Evolutionary conservation across 441 rosid species (phyloP).

Genomic region (Erysimum cheiri): DNA sequence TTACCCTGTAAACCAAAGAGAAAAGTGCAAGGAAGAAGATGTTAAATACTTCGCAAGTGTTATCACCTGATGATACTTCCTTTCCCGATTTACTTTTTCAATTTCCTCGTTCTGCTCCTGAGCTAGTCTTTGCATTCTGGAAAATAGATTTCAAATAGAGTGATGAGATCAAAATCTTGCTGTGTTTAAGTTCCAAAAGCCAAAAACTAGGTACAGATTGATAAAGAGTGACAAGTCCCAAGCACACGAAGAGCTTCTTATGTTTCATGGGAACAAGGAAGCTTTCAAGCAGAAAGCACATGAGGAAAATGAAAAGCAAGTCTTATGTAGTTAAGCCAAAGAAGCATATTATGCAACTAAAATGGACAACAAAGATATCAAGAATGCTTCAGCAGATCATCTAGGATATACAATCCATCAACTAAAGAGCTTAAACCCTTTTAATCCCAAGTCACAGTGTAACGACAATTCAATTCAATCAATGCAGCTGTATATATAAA

Average conservation of each 20-base stretch:
- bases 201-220: conserved; percentile 3
- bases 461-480: neutral
- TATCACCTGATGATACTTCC: conserved; percentile 92
- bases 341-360: conserved; percentile 19
- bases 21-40: conserved; percentile 17
- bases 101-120: conserved; percentile 80
- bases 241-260: conserved; percentile 18
- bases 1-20: conserved; percentile 11
- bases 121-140: conserved; percentile 82
- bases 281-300: conserved; percentile 16
- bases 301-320: conserved; percentile 9
- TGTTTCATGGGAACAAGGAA: conserved; percentile 22
- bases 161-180: conserved; percentile 1
- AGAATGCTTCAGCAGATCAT: conserved; percentile 24
- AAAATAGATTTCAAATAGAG: conserved; percentile 17
- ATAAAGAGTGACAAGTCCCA: conserved; percentile 26
- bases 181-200: conserved; percentile 4
- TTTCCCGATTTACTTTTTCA: conserved; percentile 87
- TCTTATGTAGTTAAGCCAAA: conserved; percentile 9
- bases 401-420: conserved; percentile 13
- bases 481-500: conserved; percentile 22
- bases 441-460: conserved; percentile 3
- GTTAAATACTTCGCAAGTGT: conserved; percentile 8
- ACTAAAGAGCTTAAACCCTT: conserved; percentile 10
- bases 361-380: conserved; percentile 26